These are phyloP conservation scores for Aspergillus felis DNA, from an alignment of 2,329 filamentous ascomycete genomes.

Conservation along the genomic window DNA sequence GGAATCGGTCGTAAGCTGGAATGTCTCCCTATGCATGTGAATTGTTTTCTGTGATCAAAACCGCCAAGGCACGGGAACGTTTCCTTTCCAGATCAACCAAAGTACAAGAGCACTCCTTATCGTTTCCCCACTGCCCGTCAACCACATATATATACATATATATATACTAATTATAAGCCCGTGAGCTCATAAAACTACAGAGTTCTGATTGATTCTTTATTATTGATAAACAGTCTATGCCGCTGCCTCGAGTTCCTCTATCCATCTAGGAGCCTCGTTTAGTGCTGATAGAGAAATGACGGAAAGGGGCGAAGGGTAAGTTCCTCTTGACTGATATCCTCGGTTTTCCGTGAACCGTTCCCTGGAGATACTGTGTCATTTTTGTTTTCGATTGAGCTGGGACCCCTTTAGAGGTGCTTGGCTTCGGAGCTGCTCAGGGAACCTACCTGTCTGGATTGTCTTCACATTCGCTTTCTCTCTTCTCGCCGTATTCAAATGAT, in stretches of 20 bases:
- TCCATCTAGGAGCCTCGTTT: background rate
- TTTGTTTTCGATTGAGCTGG: background rate
- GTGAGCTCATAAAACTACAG: background rate
- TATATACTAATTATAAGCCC: background rate
- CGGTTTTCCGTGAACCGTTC: conserved; percentile 18
- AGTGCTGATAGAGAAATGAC: conserved; percentile 21
- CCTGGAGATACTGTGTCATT: background rate
- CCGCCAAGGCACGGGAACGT: conserved; percentile 3
- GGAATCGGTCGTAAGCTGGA: background rate
- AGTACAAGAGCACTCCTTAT: background rate
- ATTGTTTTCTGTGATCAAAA: background rate
- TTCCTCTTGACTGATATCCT: conserved; percentile 6
- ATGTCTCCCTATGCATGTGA: background rate
- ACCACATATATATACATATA: background rate
- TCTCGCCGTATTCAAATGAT: background rate
- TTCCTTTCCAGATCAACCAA: background rate
- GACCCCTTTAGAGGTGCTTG: background rate
- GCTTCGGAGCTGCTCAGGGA: background rate
- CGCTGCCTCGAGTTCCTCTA: background rate
- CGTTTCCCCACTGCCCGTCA: background rate
- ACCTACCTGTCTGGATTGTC: background rate
- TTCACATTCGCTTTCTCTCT: background rate
- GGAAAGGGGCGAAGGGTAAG: conserved; percentile 31
- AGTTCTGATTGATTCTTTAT: background rate
- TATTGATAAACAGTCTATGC: background rate